phyloP scores from a whole-genome alignment of 139 green algal genomes.

The Pseudopediastrum boryanum region DNA sequence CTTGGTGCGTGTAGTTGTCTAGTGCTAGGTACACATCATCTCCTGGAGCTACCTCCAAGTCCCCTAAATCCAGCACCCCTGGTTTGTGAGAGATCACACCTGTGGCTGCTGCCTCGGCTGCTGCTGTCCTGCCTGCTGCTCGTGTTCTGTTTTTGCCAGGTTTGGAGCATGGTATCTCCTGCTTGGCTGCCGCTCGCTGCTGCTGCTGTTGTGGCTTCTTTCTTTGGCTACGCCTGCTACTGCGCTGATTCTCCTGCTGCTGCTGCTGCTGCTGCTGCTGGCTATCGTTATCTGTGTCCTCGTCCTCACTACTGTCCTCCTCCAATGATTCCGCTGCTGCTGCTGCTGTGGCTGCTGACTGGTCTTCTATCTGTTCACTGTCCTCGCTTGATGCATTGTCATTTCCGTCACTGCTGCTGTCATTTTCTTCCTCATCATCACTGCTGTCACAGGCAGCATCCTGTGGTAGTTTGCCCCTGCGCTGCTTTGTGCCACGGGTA shows the following conservation, averaged over 20 bases:
- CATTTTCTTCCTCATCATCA: neutral
- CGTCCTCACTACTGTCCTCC: neutral
- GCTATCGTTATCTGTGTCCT: too few species aligned
- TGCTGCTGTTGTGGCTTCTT: too few species aligned
- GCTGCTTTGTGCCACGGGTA: too few species aligned
- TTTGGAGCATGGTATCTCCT: constrained; percentile 6
- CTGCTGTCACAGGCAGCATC: constrained; percentile 13
- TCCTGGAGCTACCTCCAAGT: neutral
- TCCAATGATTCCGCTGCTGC: neutral
- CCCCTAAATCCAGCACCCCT: neutral
- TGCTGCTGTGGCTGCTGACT: constrained; percentile 1
- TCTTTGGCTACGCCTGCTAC: neutral
- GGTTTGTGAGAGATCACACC: neutral
- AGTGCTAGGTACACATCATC: constrained; percentile 31
- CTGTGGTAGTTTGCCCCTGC: too few species aligned
- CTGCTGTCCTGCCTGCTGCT: constrained; percentile 12
- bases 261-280: neutral
- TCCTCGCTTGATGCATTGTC: too few species aligned
- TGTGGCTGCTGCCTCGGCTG: neutral
- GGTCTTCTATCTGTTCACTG: neutral
- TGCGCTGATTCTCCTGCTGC: neutral
- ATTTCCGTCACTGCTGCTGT: too few species aligned
- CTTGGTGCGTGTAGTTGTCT: constrained; percentile 7
- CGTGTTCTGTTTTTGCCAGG: neutral
- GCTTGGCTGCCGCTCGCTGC: neutral